Evolutionary conservation across 306 rosid species (phyloP).

Genomic region (Lablab purpureus): DNA sequence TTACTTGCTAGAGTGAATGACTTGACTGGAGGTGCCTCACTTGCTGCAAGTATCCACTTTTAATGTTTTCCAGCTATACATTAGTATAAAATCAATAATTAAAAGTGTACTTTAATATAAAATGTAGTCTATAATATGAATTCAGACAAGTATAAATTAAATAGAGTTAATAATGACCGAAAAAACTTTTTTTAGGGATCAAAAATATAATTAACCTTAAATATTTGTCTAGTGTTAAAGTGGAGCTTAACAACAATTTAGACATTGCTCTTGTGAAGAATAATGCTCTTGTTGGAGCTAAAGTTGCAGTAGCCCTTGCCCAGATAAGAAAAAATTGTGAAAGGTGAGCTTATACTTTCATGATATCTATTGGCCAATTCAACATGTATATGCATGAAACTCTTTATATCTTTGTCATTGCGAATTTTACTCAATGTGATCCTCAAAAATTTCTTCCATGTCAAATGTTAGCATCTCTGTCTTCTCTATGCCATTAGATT

Average conservation of each 20-base stretch:
- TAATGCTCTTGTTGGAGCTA: slow-evolving; percentile 81
- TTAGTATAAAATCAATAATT: slow-evolving; percentile 18
- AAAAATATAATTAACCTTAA: not conserved
- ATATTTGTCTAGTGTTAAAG: slow-evolving; percentile 26
- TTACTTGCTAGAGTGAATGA: slow-evolving; percentile 80
- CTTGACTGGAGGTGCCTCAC: slow-evolving; percentile 88
- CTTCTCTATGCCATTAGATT: slow-evolving; percentile 9
- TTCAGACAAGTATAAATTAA: slow-evolving; percentile 7
- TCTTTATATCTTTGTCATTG: slow-evolving; percentile 14
- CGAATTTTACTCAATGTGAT: slow-evolving; percentile 13
- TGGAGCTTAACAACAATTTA: slow-evolving; percentile 58
- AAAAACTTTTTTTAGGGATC: not conserved
- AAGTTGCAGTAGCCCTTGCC: slow-evolving; percentile 77
- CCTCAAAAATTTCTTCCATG: not conserved
- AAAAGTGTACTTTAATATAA: not conserved
- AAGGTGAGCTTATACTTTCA: slow-evolving; percentile 42
- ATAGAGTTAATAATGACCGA: not conserved
- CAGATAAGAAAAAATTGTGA: slow-evolving; percentile 53
- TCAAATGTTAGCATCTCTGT: not conserved
- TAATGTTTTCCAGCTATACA: not conserved
- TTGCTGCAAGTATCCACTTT: slow-evolving; percentile 84
- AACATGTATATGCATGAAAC: slow-evolving; percentile 7
- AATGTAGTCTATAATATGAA: slow-evolving; percentile 19
- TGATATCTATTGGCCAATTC: slow-evolving; percentile 16
- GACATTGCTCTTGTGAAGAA: slow-evolving; percentile 98